phyloP scores from a whole-genome alignment of 2,329 filamentous ascomycete species.

The Xylaria sp. region DNA sequence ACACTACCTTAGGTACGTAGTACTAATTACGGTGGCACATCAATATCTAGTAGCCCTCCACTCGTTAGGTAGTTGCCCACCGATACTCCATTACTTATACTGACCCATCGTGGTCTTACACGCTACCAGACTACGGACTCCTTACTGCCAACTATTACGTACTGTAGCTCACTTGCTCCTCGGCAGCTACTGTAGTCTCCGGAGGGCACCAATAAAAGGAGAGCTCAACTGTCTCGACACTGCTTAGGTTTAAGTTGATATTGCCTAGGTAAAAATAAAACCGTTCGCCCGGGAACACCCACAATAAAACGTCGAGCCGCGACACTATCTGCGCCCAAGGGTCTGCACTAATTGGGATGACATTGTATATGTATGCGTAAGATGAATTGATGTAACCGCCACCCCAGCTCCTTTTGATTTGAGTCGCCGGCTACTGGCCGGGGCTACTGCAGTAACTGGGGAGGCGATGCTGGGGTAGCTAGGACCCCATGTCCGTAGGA shows the following conservation, averaged over 20 bases:
- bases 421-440: conserved; percentile 31
- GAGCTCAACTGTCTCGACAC: not conserved
- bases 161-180: not conserved
- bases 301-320: not conserved
- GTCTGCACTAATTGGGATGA: not conserved
- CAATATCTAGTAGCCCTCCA: not conserved
- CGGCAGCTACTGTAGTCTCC: not conserved
- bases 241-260: not conserved
- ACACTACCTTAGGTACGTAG: too few relatives aligned
- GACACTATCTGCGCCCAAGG: not conserved
- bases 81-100: not conserved
- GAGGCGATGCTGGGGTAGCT: conserved; percentile 21
- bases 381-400: conserved; percentile 35
- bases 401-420: conserved; percentile 30
- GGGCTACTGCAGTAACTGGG: conserved; percentile 2
- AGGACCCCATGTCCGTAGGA: conserved; percentile 14
- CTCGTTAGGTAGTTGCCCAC: too few relatives aligned
- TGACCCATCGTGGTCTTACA: not conserved
- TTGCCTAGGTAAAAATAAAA: not conserved
- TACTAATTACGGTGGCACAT: not conserved
- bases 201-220: not conserved
- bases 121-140: not conserved
- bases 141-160: not conserved
- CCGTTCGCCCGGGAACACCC: not conserved
- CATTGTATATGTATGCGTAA: too few relatives aligned